Evolutionary conservation across 2,329 filamentous ascomycete species (phyloP).

Genomic region (Alternaria rosae): DNA sequence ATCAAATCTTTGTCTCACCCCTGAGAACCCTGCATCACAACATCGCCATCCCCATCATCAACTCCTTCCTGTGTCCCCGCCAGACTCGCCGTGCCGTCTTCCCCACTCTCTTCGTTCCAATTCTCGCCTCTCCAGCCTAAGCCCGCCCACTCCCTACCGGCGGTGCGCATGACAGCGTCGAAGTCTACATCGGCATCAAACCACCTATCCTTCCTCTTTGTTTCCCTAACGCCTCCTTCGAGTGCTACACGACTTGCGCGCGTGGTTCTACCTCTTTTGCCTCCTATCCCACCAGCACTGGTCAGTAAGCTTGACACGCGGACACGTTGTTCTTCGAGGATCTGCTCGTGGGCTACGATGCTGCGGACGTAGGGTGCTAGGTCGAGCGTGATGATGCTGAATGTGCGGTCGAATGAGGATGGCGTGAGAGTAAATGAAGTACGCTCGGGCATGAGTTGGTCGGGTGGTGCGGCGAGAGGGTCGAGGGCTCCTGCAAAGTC

Average conservation of each 20-base stretch:
- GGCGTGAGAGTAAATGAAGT: slow-evolving; percentile 62
- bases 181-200: slow-evolving; percentile 70
- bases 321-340: slow-evolving; percentile 71
- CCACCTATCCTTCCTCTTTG: slow-evolving; percentile 74
- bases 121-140: slow-evolving; percentile 31
- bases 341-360: slow-evolving; percentile 79
- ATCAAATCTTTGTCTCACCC: not conserved
- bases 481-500: slow-evolving; percentile 61
- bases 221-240: slow-evolving; percentile 74
- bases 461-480: slow-evolving; percentile 54
- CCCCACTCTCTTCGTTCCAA: slow-evolving; percentile 6
- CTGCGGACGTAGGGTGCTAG: slow-evolving; percentile 88
- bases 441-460: slow-evolving; percentile 37
- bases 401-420: slow-evolving; percentile 78
- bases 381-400: slow-evolving; percentile 73
- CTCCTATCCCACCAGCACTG: slow-evolving; percentile 61
- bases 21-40: not conserved
- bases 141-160: slow-evolving; percentile 51
- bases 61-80: slow-evolving; percentile 17
- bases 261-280: slow-evolving; percentile 72
- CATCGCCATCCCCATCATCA: slow-evolving; percentile 10
- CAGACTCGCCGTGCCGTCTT: not conserved
- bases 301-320: slow-evolving; percentile 66
- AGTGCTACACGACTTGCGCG: slow-evolving; percentile 77
- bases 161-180: slow-evolving; percentile 69